A percentile compares a stretch with the other conserved stretches of the same genome.
Conservation (phyloP, 352 stramenopile genomes). For the Pilasporangium apinafurcum region DNA sequence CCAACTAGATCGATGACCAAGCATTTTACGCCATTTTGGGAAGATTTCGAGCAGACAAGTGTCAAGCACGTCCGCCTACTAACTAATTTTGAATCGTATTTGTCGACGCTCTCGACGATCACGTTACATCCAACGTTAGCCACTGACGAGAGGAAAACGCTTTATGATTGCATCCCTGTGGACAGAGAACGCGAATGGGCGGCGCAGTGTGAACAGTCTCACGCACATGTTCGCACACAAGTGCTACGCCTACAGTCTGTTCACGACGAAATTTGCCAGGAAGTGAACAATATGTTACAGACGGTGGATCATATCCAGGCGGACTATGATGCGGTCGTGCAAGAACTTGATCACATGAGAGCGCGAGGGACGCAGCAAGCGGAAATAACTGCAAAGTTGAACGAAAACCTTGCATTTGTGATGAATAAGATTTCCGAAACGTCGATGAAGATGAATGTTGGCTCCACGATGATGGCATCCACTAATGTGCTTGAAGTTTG, state of each 20-base stretch:
- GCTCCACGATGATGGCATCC: conserved; percentile 75
- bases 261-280: conserved; percentile 61
- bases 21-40: conserved; percentile 79
- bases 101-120: conserved; percentile 48
- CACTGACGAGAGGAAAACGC: conserved; percentile 50
- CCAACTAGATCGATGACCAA: conserved; percentile 71
- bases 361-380: conserved; percentile 31
- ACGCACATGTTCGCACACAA: conserved; percentile 52
- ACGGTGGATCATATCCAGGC: conserved; percentile 31
- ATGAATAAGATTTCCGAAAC: conserved; percentile 63
- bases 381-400: conserved; percentile 59
- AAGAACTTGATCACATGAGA: conserved; percentile 48
- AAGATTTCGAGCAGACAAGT: conserved; percentile 54
- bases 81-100: conserved; percentile 62
- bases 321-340: conserved; percentile 33
- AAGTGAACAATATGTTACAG: conserved; percentile 45
- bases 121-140: conserved; percentile 56
- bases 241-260: conserved; percentile 56
- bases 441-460: conserved; percentile 38
- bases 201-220: conserved; percentile 70
- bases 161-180: conserved; percentile 77
- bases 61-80: conserved; percentile 56
- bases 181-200: conserved; percentile 80
- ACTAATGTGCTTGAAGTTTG: conserved; percentile 76
- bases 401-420: conserved; percentile 57